phyloP scores from a whole-genome alignment of 2,329 filamentous ascomycete species.

The Dothistroma septosporum region DNA sequence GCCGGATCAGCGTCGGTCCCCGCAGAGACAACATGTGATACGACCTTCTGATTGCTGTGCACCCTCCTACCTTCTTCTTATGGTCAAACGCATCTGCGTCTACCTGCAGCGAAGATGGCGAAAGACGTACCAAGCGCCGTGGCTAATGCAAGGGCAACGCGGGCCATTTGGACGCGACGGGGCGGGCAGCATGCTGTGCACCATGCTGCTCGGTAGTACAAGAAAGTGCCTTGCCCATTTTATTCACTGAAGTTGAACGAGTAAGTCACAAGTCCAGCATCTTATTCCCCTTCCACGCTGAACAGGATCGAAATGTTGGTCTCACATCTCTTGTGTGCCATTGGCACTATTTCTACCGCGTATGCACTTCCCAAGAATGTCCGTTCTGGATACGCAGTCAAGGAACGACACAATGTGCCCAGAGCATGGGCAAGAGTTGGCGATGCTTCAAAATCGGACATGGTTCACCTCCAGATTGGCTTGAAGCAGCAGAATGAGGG shows the following conservation, averaged over 20 bases:
- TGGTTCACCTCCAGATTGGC: slow-evolving; percentile 55
- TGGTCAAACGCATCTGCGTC: not conserved
- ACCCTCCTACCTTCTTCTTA: not conserved
- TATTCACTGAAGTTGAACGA: not conserved
- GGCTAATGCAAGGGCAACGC: not conserved
- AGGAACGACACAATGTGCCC: slow-evolving; percentile 54
- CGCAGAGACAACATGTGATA: not conserved
- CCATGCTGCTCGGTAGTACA: not conserved
- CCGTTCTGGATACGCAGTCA: slow-evolving; percentile 46
- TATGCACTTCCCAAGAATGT: slow-evolving; percentile 14
- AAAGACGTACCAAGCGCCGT: not conserved
- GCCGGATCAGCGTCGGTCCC: not conserved
- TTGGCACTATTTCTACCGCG: slow-evolving; percentile 16
- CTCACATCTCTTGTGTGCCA: slow-evolving; percentile 14
- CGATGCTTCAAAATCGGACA: slow-evolving; percentile 46
- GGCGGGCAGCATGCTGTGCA: not conserved
- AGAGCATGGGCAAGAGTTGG: slow-evolving; percentile 48
- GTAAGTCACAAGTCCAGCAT: not conserved
- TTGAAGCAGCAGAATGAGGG: slow-evolving; percentile 56
- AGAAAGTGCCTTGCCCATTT: not conserved
- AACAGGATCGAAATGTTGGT: slow-evolving; percentile 3
- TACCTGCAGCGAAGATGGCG: not conserved
- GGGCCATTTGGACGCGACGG: not conserved
- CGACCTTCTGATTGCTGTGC: not conserved
- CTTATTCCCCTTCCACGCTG: not conserved